These are phyloP conservation scores for Termitomyces sp. DNA, from an alignment of 768 basidiomycete genomes.

Conservation along the genomic window DNA sequence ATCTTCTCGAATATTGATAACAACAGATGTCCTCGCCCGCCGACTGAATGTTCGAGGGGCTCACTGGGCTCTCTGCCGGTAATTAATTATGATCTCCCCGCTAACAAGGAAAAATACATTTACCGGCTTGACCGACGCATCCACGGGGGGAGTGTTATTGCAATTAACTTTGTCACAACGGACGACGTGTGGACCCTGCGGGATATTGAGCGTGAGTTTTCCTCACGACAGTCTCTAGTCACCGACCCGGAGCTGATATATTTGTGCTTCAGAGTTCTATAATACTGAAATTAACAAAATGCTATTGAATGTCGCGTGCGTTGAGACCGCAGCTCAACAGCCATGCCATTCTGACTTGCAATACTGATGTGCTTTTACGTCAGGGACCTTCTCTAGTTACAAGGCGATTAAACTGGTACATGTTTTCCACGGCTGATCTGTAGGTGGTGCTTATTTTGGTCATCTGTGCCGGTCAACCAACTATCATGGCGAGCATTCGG, in stretches of 20 bases:
- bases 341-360: slow-evolving; percentile 9
- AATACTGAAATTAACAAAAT: slow-evolving; percentile 97
- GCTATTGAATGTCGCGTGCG: slow-evolving; percentile 92
- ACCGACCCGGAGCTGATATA: slow-evolving; percentile 17
- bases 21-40: slow-evolving; percentile 94
- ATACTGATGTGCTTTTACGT: slow-evolving; percentile 15
- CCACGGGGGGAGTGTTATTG: slow-evolving; percentile 95
- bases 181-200: slow-evolving; percentile 90
- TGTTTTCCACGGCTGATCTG: slow-evolving; percentile 5
- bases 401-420: background rate
- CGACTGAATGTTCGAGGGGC: slow-evolving; percentile 96
- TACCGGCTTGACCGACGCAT: slow-evolving; percentile 96
- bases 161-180: slow-evolving; percentile 95
- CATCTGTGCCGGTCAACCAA: slow-evolving; percentile 11
- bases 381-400: slow-evolving; percentile 51
- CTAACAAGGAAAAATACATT: slow-evolving; percentile 96
- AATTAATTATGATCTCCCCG: slow-evolving; percentile 90
- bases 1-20: slow-evolving; percentile 95
- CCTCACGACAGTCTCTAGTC: slow-evolving; percentile 9
- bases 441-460: background rate
- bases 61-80: slow-evolving; percentile 55
- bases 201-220: slow-evolving; percentile 88
- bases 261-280: slow-evolving; percentile 66
- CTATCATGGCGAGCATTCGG: slow-evolving; percentile 1
- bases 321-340: slow-evolving; percentile 19